These are phyloP conservation scores for Aspergillus saccharolyticus DNA, from an alignment of 495 filamentous ascomycete genomes.

Conservation along the genomic window DNA sequence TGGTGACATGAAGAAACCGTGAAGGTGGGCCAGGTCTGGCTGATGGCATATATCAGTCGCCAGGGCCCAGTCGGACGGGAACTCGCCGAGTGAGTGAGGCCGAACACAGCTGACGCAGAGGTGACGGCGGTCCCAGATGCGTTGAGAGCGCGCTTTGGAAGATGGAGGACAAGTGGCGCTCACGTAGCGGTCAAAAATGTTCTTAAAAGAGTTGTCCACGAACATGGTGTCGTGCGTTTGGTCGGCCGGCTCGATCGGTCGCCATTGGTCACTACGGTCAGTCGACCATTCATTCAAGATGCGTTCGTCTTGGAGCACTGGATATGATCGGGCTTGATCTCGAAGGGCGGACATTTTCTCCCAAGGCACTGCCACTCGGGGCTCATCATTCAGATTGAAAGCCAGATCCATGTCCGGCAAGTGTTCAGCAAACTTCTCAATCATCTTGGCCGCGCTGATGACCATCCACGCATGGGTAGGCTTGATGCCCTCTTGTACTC, in stretches of 20 bases:
- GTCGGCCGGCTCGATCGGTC: constrained; percentile 38
- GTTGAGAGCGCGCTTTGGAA: constrained; percentile 47
- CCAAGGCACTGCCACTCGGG: constrained; percentile 69
- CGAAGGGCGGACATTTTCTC: constrained; percentile 44
- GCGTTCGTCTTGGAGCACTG: constrained; percentile 17
- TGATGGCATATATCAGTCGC: constrained; percentile 72
- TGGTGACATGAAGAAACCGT: constrained; percentile 64
- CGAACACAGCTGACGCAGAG: constrained; percentile 57
- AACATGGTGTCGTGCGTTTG: constrained; percentile 45
- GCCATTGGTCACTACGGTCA: constrained; percentile 37
- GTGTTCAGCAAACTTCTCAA: constrained; percentile 61
- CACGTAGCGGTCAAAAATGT: constrained; percentile 44
- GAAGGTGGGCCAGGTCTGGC: constrained; percentile 67
- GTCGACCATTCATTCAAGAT: constrained; percentile 30
- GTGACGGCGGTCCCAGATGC: constrained; percentile 42
- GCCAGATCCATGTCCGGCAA: constrained; percentile 78
- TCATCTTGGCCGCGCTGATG: constrained; percentile 55
- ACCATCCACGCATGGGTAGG: constrained; percentile 56
- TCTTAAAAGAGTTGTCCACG: constrained; percentile 40
- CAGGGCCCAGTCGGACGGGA: constrained; percentile 58
- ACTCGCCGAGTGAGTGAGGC: constrained; percentile 66
- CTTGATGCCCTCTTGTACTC: constrained; percentile 40
- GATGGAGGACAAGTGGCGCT: constrained; percentile 52
- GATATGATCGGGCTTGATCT: constrained; percentile 28
- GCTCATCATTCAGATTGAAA: constrained; percentile 74